Evolutionary conservation across 139 green algal species (phyloP), one percentile per base, ranked within the genome.

Genomic region (Asterochloris sp.): DNA sequence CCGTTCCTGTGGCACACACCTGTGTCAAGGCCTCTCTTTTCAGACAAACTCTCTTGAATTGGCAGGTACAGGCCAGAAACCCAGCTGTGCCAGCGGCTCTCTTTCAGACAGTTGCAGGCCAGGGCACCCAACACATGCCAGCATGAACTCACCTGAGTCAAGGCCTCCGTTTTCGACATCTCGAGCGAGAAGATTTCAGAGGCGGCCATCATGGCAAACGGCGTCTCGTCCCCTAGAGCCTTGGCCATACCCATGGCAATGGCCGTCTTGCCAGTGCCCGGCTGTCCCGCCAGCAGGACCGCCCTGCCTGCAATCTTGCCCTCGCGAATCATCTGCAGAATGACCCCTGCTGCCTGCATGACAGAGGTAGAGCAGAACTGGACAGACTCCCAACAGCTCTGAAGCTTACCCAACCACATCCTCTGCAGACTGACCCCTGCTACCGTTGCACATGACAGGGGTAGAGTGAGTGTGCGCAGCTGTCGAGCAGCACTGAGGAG

Each of bases 141-240:
- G 38, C 38, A 54, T 54, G 38, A 26, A 76, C 60, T 4, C 62
- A 93, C 93, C 92, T 99, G 96, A 17, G 96, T 99, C 24, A 99
- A 89, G 6, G 96, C 97, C 85, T 99, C 97, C 12, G 97, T 99
- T 80, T 99, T 99, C 12, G 91, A 97, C 95, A 99, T 98, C 83
- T 99, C 97, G 69, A 99, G 89, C 0, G 93, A 98, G 83, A 98
- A 99, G 66, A 99, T 98, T 82, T 99, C 97, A 10, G 91, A 97
- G 12, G 91, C 95, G 0, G 97, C 95, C 90, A 99, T 98, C 91
- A 97, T 98, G 63, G 97, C 96, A 87, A 99, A 99, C 0, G 97
- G 97, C 16, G 97, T 99, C 85, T 98, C 96, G 80, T 98, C 95
- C 0, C 97, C 97, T 23, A 99, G 87, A 0, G 94, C 92, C 83